phyloP scores from a whole-genome alignment of 169 alveolate species.

The Ichthyophthirius multifiliis region DNA sequence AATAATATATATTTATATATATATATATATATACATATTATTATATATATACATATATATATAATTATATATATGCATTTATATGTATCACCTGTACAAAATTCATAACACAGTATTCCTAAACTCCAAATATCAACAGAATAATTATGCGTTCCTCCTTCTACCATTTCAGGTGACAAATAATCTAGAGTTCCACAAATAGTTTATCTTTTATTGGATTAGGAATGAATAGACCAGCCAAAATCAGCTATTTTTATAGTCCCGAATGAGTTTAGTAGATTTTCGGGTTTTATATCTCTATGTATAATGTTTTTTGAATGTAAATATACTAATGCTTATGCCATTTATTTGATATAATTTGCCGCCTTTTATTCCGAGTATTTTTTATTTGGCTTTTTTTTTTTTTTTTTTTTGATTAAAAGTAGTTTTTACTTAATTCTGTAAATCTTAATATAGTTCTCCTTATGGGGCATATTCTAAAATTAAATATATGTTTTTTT shows the following conservation, averaged over 20 bases:
- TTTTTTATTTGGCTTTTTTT: slow-evolving; percentile 1
- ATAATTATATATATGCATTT: background rate
- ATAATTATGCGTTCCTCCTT: slow-evolving; percentile 53
- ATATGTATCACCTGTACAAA: slow-evolving; percentile 40
- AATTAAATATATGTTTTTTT: slow-evolving; percentile 87
- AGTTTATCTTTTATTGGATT: slow-evolving; percentile 59
- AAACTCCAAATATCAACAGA: slow-evolving; percentile 65
- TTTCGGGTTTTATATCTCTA: slow-evolving; percentile 70
- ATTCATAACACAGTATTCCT: slow-evolving; percentile 64
- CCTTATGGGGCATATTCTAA: slow-evolving; percentile 92
- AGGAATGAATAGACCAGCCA: slow-evolving; percentile 72
- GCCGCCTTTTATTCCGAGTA: slow-evolving; percentile 36
- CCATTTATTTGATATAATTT: slow-evolving; percentile 14
- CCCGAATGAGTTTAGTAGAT: slow-evolving; percentile 38
- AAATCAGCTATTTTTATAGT: slow-evolving; percentile 65
- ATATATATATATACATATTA: background rate
- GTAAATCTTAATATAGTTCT: slow-evolving; percentile 76
- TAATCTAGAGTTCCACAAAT: slow-evolving; percentile 84
- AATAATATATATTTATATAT: background rate
- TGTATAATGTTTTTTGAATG: slow-evolving; percentile 42
- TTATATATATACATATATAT: background rate
- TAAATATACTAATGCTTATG: slow-evolving; percentile 11
- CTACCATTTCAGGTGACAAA: slow-evolving; percentile 60
- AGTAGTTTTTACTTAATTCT: slow-evolving; percentile 37
- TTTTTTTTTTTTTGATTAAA: background rate